A percentile compares a stretch with the other conserved stretches of the same genome.
phyloP scores from a whole-genome alignment of 2,329 filamentous ascomycete genomes.

The Plenodomus lindquistii region DNA sequence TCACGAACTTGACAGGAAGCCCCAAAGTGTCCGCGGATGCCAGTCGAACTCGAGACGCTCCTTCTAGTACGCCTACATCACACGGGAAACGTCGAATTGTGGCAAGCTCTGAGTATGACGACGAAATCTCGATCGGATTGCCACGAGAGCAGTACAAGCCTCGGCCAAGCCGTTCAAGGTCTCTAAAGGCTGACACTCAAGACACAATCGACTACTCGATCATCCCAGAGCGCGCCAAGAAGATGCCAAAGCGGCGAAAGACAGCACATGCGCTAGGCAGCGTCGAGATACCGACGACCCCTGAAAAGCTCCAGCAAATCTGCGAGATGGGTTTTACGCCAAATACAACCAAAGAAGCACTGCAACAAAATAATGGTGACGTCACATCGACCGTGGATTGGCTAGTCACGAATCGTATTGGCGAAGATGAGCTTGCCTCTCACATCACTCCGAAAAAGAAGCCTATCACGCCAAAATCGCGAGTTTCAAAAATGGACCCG shows the following conservation, averaged over 20 bases:
- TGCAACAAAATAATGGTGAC: constrained; percentile 33
- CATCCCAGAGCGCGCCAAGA: constrained; percentile 32
- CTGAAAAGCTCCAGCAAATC: constrained; percentile 36
- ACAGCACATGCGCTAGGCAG: constrained; percentile 16
- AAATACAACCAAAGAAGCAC: constrained; percentile 27
- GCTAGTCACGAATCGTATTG: constrained; percentile 31
- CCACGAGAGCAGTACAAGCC: constrained; percentile 43
- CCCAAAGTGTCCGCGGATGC: neutral
- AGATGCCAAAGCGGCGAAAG: constrained; percentile 26
- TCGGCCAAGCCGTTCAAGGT: constrained; percentile 43
- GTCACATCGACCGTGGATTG: constrained; percentile 36
- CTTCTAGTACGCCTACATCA: constrained; percentile 1
- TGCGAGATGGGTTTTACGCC: constrained; percentile 45
- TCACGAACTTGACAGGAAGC: neutral
- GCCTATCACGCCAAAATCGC: neutral
- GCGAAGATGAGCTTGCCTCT: constrained; percentile 35
- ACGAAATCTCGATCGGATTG: constrained; percentile 28
- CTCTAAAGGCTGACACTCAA: constrained; percentile 22
- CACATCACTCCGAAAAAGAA: constrained; percentile 15
- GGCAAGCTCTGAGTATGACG: constrained; percentile 18
- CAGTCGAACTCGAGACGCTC: neutral
- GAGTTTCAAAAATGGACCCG: neutral
- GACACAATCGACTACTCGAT: constrained; percentile 36
- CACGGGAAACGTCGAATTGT: constrained; percentile 7
- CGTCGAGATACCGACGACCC: constrained; percentile 19